Evolutionary conservation across 768 basidiomycete species (phyloP).

Genomic region (Dentipellis sp.): DNA sequence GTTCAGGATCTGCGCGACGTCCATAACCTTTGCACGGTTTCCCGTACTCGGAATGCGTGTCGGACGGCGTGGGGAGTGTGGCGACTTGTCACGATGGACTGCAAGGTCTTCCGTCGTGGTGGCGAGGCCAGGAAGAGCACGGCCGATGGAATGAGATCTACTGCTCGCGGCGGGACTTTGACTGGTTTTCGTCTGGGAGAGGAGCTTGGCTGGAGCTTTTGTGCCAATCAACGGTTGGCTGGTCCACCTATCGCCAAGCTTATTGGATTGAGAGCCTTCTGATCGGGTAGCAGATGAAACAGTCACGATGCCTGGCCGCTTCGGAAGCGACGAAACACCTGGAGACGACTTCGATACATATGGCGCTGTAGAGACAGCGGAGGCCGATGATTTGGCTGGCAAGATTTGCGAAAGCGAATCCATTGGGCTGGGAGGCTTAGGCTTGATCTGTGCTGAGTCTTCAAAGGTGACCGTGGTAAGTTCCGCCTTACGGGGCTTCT

Average conservation of each 20-base stretch:
- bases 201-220: slow-evolving; percentile 15
- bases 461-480: slow-evolving; percentile 4
- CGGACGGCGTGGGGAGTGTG: slow-evolving; percentile 30
- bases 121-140: slow-evolving; percentile 33
- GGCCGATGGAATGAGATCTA: slow-evolving; percentile 24
- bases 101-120: slow-evolving; percentile 5
- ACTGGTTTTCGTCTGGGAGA: not conserved
- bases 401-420: too few relatives aligned
- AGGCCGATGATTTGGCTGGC: too few relatives aligned
- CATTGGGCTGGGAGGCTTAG: not conserved
- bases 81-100: not conserved
- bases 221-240: slow-evolving; percentile 24
- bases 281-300: too few relatives aligned
- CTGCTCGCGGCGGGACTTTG: slow-evolving; percentile 2
- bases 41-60: slow-evolving; percentile 60
- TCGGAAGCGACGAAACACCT: too few relatives aligned
- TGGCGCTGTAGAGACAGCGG: too few relatives aligned
- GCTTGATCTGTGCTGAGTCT: not conserved
- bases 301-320: too few relatives aligned
- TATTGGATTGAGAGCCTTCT: not conserved
- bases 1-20: slow-evolving; percentile 57
- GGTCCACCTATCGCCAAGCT: slow-evolving; percentile 24
- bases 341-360: too few relatives aligned
- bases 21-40: slow-evolving; percentile 67
- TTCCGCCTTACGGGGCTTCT: slow-evolving; percentile 51